A percentile compares a stretch with the other conserved stretches of the same genome.
These are phyloP conservation scores for Mycena sanguinolenta DNA, from an alignment of 768 basidiomycete species.

Conservation along the genomic window DNA sequence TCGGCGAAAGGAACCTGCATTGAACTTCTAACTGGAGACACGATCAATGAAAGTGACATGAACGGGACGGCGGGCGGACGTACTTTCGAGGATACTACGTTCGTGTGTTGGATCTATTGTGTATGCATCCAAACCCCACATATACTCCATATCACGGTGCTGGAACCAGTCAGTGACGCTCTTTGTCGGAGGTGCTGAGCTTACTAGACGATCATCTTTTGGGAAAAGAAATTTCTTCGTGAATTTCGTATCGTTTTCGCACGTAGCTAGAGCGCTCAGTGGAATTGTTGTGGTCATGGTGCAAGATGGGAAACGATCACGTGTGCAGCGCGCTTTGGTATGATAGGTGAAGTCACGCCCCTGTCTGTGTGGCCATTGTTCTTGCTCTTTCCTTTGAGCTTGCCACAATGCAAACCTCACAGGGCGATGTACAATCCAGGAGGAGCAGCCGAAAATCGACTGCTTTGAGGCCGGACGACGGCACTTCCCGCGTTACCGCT, in stretches of 20 bases:
- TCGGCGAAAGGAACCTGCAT: not conserved
- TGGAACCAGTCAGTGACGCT: not conserved
- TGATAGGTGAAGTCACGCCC: slow-evolving; percentile 9
- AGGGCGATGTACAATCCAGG: no score
- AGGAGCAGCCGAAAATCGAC: no score
- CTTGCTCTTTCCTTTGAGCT: not conserved
- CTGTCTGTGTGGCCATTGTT: not conserved
- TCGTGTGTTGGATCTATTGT: slow-evolving; percentile 10
- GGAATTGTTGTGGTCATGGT: not conserved
- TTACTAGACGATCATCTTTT: no score
- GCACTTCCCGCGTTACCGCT: no score
- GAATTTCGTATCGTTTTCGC: not conserved
- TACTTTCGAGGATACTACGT: not conserved
- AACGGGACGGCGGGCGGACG: not conserved
- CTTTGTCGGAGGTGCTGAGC: no score
- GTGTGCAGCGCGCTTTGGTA: slow-evolving; percentile 7
- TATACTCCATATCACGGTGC: slow-evolving; percentile 7
- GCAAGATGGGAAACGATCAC: not conserved
- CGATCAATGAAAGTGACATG: not conserved
- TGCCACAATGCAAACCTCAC: no score
- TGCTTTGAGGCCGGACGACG: no score
- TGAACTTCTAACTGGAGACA: slow-evolving; percentile 5
- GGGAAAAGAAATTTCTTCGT: not conserved
- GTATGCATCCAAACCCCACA: slow-evolving; percentile 18
- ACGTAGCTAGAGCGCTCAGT: slow-evolving; percentile 4